Conservation (phyloP, 1,139 yeast species). For the Candida buenavistaensis region DNA sequence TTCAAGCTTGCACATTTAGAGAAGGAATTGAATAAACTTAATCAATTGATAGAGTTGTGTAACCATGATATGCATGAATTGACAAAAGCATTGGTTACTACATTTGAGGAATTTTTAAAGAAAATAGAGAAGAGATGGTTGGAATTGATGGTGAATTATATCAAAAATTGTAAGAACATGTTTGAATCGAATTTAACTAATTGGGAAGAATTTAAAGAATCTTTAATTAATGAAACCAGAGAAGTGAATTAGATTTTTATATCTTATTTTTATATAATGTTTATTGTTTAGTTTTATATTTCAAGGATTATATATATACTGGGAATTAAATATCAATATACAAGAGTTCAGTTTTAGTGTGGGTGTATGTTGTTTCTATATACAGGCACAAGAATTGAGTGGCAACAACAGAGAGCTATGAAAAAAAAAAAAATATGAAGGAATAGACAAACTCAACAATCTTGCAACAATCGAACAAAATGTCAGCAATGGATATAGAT, state of each 20-base stretch:
- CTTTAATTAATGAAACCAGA: constrained; percentile 13
- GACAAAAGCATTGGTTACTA: constrained; percentile 31
- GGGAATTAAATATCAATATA: too few species aligned
- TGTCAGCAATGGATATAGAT: constrained; percentile 38
- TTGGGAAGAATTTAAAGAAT: constrained; percentile 38
- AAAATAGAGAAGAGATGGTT: constrained; percentile 46
- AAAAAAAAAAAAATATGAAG: constrained; percentile 4
- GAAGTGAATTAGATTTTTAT: constrained; percentile 12
- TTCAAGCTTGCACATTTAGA: constrained; percentile 37
- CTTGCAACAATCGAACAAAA: constrained; percentile 1
- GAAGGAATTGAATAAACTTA: constrained; percentile 42
- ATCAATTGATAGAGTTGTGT: constrained; percentile 41
- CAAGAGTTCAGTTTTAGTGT: too few species aligned
- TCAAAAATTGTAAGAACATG: constrained; percentile 37
- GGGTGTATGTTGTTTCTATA: too few species aligned
- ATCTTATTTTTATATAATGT: constrained; percentile 1
- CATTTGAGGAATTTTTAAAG: constrained; percentile 31
- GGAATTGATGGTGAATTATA: constrained; percentile 36
- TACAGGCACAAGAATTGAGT: too few species aligned
- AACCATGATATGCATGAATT: constrained; percentile 37
- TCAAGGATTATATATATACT: constrained; percentile 1
- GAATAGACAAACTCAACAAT: neutral
- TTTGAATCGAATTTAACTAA: constrained; percentile 39
- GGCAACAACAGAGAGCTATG: too few species aligned
- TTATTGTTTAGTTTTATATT: neutral